Evolutionary conservation across 805 yeast genomes (phyloP).

Genomic region (Jamesozyma lodderae): DNA sequence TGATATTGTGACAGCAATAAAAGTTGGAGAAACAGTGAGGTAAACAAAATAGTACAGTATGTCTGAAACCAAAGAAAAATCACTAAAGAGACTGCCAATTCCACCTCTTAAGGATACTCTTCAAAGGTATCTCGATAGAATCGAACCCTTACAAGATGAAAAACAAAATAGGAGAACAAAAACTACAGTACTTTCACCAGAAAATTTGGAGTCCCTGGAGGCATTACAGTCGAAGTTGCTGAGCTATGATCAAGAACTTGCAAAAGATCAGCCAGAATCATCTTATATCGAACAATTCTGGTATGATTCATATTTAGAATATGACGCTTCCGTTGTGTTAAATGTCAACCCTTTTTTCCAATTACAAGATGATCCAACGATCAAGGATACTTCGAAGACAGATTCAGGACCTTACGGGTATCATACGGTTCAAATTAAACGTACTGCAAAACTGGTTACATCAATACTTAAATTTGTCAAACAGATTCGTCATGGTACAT

Average conservation of each 20-base stretch:
- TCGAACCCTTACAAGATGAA: slow-evolving; percentile 76
- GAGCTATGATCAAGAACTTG: slow-evolving; percentile 52
- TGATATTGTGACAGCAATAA: too few species aligned
- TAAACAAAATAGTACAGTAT: too few species aligned
- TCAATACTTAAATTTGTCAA: slow-evolving; percentile 73
- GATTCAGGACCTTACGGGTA: slow-evolving; percentile 30
- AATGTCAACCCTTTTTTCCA: slow-evolving; percentile 86
- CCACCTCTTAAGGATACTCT: slow-evolving; percentile 68
- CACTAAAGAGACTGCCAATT: slow-evolving; percentile 51
- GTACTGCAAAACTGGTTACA: slow-evolving; percentile 73
- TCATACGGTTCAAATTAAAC: slow-evolving; percentile 46
- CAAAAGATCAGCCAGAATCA: slow-evolving; percentile 52
- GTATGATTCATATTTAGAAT: slow-evolving; percentile 82
- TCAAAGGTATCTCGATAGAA: slow-evolving; percentile 49
- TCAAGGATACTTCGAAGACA: slow-evolving; percentile 24
- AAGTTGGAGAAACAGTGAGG: too few species aligned
- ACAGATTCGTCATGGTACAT: slow-evolving; percentile 65
- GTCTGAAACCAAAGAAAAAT: too few species aligned
- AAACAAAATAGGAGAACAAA: slow-evolving; percentile 55
- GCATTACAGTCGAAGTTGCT: slow-evolving; percentile 50
- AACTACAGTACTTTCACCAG: slow-evolving; percentile 33
- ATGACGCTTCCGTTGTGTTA: slow-evolving; percentile 85
- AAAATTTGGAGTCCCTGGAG: slow-evolving; percentile 32
- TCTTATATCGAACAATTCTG: slow-evolving; percentile 90
- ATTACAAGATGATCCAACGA: slow-evolving; percentile 83